phyloP scores from a whole-genome alignment of 2,329 filamentous ascomycete species.

The Epichloe aotearoae region DNA sequence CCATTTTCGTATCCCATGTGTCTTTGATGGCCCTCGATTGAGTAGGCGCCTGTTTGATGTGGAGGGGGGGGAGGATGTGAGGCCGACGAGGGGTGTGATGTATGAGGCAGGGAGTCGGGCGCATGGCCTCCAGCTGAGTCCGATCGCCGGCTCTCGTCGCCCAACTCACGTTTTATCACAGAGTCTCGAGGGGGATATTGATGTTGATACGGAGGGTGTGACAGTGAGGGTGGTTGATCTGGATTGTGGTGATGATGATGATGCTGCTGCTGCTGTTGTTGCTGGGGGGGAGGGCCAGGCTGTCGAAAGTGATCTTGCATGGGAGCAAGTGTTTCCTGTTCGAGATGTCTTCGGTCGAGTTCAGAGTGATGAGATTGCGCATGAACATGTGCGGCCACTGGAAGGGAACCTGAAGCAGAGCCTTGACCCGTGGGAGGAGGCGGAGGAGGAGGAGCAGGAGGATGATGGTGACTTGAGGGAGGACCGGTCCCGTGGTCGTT shows the following conservation, averaged over 20 bases:
- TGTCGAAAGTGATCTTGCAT: conserved; percentile 39
- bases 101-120: conserved; percentile 20
- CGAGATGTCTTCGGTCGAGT: conserved; percentile 42
- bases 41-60: conserved; percentile 21
- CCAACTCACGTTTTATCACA: conserved; percentile 42
- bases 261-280: conserved; percentile 7
- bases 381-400: conserved; percentile 17
- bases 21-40: conserved; percentile 32
- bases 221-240: conserved; percentile 26
- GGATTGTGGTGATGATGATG: conserved; percentile 10
- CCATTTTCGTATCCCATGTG: conserved; percentile 41
- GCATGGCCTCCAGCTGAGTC: conserved; percentile 35
- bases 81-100: conserved; percentile 18
- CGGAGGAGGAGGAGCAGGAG: not conserved
- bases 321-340: conserved; percentile 39
- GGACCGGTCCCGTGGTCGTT: conserved; percentile 19
- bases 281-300: conserved; percentile 8
- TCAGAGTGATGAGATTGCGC: conserved; percentile 25
- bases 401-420: conserved; percentile 11
- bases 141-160: conserved; percentile 38
- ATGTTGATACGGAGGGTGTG: conserved; percentile 29
- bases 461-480: not conserved
- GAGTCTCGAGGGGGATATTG: conserved; percentile 36
- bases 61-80: conserved; percentile 17
- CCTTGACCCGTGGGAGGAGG: not conserved